These are phyloP conservation scores for Zygoascus flipseniorum DNA, from an alignment of 805 yeast species.

Conservation along the genomic window DNA sequence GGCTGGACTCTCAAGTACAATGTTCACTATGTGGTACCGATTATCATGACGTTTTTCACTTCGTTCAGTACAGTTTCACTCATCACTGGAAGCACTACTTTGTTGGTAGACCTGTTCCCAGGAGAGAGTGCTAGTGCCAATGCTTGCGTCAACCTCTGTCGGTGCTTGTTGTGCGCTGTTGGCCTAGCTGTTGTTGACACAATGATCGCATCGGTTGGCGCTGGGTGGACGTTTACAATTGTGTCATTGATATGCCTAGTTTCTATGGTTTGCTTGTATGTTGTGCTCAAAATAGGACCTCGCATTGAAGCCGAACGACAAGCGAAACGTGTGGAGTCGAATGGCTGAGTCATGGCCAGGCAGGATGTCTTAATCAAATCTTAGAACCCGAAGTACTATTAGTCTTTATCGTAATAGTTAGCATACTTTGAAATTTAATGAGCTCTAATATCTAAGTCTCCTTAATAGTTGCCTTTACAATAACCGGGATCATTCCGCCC, in stretches of 20 bases:
- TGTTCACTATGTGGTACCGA: constrained; percentile 44
- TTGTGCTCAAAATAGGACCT: constrained; percentile 9
- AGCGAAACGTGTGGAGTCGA: background rate
- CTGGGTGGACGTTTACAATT: constrained; percentile 76
- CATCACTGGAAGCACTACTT: constrained; percentile 45
- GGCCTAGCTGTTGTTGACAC: constrained; percentile 57
- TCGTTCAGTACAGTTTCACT: constrained; percentile 54
- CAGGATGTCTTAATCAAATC: background rate
- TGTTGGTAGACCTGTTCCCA: constrained; percentile 73
- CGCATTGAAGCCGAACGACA: constrained; percentile 6
- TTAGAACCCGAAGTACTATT: no score
- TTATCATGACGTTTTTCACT: constrained; percentile 49
- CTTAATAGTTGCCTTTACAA: constrained; percentile 27
- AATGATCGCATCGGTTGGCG: constrained; percentile 49
- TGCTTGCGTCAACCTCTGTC: constrained; percentile 58
- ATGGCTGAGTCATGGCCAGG: background rate
- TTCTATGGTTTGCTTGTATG: constrained; percentile 4
- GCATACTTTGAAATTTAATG: background rate
- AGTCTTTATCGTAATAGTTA: no score
- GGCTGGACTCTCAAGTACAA: constrained; percentile 64
- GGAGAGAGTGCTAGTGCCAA: constrained; percentile 62
- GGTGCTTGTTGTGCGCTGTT: constrained; percentile 68
- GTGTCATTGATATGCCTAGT: constrained; percentile 38
- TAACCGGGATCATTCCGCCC: constrained; percentile 50
- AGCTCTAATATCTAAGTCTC: background rate